phyloP scores from a whole-genome alignment of 1,139 yeast genomes.

The Scheffersomyces quercinus region DNA sequence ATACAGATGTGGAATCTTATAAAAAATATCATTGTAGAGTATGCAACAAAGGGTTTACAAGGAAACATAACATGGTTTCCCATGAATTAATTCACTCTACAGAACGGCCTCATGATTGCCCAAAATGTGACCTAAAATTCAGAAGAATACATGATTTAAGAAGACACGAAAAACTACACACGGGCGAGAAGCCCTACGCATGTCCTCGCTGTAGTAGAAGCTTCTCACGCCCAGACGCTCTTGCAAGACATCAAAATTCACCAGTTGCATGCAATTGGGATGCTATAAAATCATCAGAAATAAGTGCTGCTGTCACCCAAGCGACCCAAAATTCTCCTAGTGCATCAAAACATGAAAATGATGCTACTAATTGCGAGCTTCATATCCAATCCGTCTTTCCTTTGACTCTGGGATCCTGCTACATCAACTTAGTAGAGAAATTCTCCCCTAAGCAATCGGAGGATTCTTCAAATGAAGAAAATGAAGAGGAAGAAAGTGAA shows the following conservation, averaged over 20 bases:
- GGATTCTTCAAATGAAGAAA: too few relatives aligned
- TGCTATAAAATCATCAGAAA: too few relatives aligned
- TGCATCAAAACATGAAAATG: too few relatives aligned
- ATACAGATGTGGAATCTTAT: neutral
- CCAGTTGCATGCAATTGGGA: conserved; percentile 35
- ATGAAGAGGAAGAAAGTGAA: too few relatives aligned
- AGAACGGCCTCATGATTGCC: conserved; percentile 66
- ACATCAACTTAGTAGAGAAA: too few relatives aligned
- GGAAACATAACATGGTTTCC: conserved; percentile 74
- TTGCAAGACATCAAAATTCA: conserved; percentile 60
- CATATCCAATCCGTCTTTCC: too few relatives aligned
- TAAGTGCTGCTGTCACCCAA: too few relatives aligned
- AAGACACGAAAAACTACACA: conserved; percentile 73
- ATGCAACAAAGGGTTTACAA: conserved; percentile 63
- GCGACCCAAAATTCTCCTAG: too few relatives aligned
- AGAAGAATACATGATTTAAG: conserved; percentile 75
- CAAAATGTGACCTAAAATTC: conserved; percentile 63
- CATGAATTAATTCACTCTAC: conserved; percentile 71
- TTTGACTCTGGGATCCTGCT: too few relatives aligned
- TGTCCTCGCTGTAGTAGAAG: conserved; percentile 64
- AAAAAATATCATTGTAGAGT: conserved; percentile 52
- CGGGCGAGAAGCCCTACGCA: conserved; percentile 70
- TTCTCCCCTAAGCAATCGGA: too few relatives aligned
- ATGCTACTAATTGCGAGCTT: too few relatives aligned
- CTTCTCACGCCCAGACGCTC: conserved; percentile 79